These are phyloP conservation scores for Zasmidium citrigriseum DNA, from an alignment of 2,329 filamentous ascomycete species.

Conservation along the genomic window DNA sequence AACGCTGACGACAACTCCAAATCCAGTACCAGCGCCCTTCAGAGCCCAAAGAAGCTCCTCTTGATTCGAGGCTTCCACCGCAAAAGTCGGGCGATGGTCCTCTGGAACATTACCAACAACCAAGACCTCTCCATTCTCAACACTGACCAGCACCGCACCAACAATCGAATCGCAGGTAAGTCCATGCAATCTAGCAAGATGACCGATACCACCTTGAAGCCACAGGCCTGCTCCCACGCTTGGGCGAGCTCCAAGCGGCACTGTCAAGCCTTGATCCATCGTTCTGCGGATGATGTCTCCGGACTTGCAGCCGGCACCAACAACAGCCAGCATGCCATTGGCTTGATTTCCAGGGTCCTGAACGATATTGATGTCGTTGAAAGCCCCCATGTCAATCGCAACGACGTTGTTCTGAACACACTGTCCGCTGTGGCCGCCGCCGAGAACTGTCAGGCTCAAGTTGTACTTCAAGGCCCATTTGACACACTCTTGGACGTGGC, in stretches of 20 bases:
- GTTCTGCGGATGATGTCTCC: conserved; percentile 55
- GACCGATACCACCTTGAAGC: conserved; percentile 67
- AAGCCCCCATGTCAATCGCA: conserved; percentile 60
- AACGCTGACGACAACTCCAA: conserved; percentile 59
- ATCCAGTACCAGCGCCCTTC: conserved; percentile 61
- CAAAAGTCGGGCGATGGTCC: conserved; percentile 43
- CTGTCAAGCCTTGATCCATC: conserved; percentile 52
- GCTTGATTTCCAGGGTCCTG: not conserved
- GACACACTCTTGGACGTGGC: conserved; percentile 58
- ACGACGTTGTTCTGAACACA: conserved; percentile 57
- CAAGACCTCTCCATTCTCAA: conserved; percentile 50
- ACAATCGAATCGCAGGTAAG: conserved; percentile 62
- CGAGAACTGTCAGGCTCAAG: conserved; percentile 44
- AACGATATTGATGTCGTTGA: conserved; percentile 53
- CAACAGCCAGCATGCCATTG: conserved; percentile 48
- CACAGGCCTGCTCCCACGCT: conserved; percentile 65
- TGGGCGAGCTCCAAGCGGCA: conserved; percentile 62
- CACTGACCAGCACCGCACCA: conserved; percentile 60
- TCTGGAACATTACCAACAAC: conserved; percentile 55
- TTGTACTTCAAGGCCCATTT: conserved; percentile 55
- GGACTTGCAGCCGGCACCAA: conserved; percentile 57
- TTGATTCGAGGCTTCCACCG: conserved; percentile 50
- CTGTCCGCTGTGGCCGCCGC: conserved; percentile 63
- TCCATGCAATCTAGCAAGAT: conserved; percentile 57
- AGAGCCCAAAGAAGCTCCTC: conserved; percentile 59